These are phyloP conservation scores for Decorospora gaudefroyi DNA, from an alignment of 2,329 filamentous ascomycete species.

Conservation along the genomic window DNA sequence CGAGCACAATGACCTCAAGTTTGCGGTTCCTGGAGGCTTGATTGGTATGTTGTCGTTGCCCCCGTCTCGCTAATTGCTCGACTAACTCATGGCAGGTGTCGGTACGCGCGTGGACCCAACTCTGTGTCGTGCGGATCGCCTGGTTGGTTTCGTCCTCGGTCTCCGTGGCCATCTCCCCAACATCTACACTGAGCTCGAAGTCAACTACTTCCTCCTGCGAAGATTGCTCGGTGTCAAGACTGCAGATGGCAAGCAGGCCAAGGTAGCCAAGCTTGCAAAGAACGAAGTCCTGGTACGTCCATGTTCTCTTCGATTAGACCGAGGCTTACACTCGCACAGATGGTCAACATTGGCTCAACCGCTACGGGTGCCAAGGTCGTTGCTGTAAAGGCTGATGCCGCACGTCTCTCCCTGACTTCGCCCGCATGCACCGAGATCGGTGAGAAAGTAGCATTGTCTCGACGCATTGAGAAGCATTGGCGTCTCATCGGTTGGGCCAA, in stretches of 20 bases:
- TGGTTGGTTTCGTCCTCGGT: slow-evolving; percentile 96
- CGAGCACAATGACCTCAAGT: slow-evolving; percentile 97
- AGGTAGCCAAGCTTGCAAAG: slow-evolving; percentile 97
- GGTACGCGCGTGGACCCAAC: slow-evolving; percentile 97
- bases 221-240: slow-evolving; percentile 95
- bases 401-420: slow-evolving; percentile 89
- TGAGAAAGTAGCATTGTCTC: slow-evolving; percentile 94
- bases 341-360: slow-evolving; percentile 99
- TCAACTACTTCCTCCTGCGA: slow-evolving; percentile 95
- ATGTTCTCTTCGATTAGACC: background rate
- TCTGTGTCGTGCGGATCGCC: slow-evolving; percentile 96
- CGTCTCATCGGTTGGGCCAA: slow-evolving; percentile 55
- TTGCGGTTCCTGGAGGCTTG: slow-evolving; percentile 93
- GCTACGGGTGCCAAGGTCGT: slow-evolving; percentile 97
- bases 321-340: slow-evolving; percentile 50
- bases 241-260: slow-evolving; percentile 97
- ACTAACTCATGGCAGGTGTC: slow-evolving; percentile 63
- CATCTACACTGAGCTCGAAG: slow-evolving; percentile 98
- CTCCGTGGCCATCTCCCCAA: slow-evolving; percentile 91
- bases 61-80: background rate
- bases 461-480: slow-evolving; percentile 99
- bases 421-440: slow-evolving; percentile 96
- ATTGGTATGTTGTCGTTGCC: slow-evolving; percentile 60
- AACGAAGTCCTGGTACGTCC: slow-evolving; percentile 78
- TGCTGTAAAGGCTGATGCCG: slow-evolving; percentile 95